A percentile compares a stretch with the other conserved stretches of the same genome.
Evolutionary conservation across 1,284 basidiomycete species (phyloP).

Genomic region (Cryptococcus sp.): DNA sequence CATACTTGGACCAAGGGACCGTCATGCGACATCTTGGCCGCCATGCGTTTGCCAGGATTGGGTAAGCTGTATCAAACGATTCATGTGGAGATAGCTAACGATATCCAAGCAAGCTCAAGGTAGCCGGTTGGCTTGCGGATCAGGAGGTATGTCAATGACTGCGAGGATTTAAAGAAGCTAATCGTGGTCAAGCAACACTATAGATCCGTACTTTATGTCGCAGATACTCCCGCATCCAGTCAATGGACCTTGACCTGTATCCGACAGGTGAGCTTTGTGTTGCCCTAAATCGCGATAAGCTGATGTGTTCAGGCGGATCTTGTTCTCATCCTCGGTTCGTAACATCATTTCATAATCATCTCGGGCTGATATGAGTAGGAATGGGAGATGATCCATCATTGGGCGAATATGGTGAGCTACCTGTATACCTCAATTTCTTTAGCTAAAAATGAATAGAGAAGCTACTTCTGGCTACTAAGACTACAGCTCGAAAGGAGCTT

Average conservation of each 20-base stretch:
- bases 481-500: constrained; percentile 93
- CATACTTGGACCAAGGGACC: constrained; percentile 84
- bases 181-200: constrained; percentile 60
- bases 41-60: constrained; percentile 90
- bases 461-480: constrained; percentile 80
- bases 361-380: constrained; percentile 16
- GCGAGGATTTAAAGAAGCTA: not conserved
- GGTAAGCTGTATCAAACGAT: constrained; percentile 10
- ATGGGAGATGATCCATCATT: constrained; percentile 84
- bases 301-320: constrained; percentile 69
- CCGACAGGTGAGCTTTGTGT: constrained; percentile 60
- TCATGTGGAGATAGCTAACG: not conserved
- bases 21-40: constrained; percentile 83
- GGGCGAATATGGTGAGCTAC: constrained; percentile 63
- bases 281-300: not conserved
- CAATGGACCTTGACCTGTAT: constrained; percentile 98
- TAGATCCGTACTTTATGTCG: constrained; percentile 86
- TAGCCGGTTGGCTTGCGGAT: constrained; percentile 87
- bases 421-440: not conserved
- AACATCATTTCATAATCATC: not conserved
- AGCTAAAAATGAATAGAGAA: constrained; percentile 59
- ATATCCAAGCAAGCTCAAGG: constrained; percentile 66
- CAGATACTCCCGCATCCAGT: constrained; percentile 83
- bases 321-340: constrained; percentile 82
- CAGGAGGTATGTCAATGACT: constrained; percentile 55